Evolutionary conservation across 495 filamentous ascomycete genomes (phyloP).

Genomic region (Xylaria scruposa): DNA sequence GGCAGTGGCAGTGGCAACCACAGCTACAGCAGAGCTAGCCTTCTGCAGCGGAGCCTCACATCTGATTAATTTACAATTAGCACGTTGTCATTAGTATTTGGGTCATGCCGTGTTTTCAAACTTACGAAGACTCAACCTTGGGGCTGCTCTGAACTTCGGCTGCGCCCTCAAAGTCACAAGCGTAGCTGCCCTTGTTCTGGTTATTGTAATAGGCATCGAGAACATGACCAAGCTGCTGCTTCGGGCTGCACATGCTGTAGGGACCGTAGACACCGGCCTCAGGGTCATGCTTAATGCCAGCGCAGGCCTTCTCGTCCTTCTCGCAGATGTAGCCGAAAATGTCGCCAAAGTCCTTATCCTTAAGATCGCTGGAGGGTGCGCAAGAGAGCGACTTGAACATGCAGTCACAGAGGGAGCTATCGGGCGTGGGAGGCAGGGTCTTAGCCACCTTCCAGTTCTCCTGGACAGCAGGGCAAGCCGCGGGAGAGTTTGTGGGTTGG

Average conservation of each 20-base stretch:
- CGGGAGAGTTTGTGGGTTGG: constrained; percentile 77
- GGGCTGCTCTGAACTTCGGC: constrained; percentile 58
- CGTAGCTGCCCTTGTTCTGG: constrained; percentile 60
- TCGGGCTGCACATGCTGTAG: constrained; percentile 85
- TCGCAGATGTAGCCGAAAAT: constrained; percentile 81
- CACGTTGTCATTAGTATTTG: not conserved
- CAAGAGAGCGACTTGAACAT: constrained; percentile 77
- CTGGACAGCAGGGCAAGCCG: constrained; percentile 72
- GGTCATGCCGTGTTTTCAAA: not conserved
- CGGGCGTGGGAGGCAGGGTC: constrained; percentile 79
- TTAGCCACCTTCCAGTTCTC: constrained; percentile 71
- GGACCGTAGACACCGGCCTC: constrained; percentile 81
- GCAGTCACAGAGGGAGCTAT: constrained; percentile 77
- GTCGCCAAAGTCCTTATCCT: constrained; percentile 59
- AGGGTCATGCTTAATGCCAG: constrained; percentile 72
- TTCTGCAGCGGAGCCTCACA: constrained; percentile 48
- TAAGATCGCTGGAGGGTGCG: constrained; percentile 59
- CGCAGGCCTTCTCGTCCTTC: constrained; percentile 60
- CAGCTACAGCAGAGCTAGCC: constrained; percentile 51
- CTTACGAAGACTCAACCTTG: constrained; percentile 35
- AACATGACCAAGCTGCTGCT: constrained; percentile 79
- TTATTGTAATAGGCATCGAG: constrained; percentile 80
- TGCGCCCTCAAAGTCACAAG: constrained; percentile 80
- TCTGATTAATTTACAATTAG: constrained; percentile 16
- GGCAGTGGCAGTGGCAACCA: constrained; percentile 51